Evolutionary conservation across 2,329 filamentous ascomycete species (phyloP), one percentile per base, ranked within the genome.

Genomic region (Xylaria digitata): DNA sequence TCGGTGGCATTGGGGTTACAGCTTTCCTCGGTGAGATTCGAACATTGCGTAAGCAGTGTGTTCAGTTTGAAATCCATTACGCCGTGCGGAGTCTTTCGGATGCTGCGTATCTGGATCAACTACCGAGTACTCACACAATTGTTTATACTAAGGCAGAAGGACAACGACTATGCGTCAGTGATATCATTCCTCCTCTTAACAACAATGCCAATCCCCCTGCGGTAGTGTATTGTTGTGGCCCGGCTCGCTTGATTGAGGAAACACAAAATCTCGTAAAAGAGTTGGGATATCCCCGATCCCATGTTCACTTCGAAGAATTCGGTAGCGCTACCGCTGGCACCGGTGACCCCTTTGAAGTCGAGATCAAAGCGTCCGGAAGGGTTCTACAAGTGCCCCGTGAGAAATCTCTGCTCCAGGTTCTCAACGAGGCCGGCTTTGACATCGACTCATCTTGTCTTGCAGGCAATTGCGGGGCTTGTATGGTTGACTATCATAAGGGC

Each of bases 221-320:
- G 0, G 68, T 77, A n/a, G 73, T 79, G 1, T 80, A 78, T 62
- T 78, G 75, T 62, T 77, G 76, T 34, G 76, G 75, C 0, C 75
- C 76, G 3, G 21, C 70, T 3, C 58, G 72, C 2, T 63, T 78
- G 30, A 69, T 77, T 26, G 61, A 67, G 6, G 72, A 68, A 6
- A 74, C 73, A 45, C 72, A 66, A 6, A 68, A 63, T 2, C 40
- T 71, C 26, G 70, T 70, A 1, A 55, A 42, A 8, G 68, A 71
- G 42, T 42, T 72, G 11, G 72, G 73, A 8, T 77, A 77, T 61
- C 71, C 75, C 1, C 67, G 56, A 1, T 73, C 74, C 1, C 70
- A 72, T 7, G 52, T 70, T 1, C 73, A 78, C 57, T 74, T 76
- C 40, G 75, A 78, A 23, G 75, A 75, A 15, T 77, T 78, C 13